Percentiles rank a stretch among this genome's conserved stretches.
Conservation (phyloP, 108 stramenopile genomes). For the Nannochloropsis oceanica region DNA sequence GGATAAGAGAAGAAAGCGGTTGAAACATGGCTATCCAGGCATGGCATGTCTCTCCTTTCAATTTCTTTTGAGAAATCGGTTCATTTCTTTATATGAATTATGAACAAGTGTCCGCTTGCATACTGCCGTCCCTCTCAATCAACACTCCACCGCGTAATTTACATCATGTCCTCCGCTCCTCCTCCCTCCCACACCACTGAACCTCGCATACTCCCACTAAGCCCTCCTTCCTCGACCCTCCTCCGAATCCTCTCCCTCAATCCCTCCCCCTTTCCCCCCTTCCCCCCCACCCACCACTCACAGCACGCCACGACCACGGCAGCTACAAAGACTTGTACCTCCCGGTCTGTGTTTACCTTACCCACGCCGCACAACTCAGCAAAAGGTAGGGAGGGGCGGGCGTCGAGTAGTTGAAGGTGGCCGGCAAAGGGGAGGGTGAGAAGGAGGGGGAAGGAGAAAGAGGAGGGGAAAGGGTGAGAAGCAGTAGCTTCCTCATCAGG, state of each 20-base stretch:
- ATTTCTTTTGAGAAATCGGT: too few species aligned
- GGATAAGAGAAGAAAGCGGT: not conserved
- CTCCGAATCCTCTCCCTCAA: too few species aligned
- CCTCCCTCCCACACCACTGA: not conserved
- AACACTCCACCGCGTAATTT: too few species aligned
- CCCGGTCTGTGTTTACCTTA: not conserved
- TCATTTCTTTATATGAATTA: too few species aligned
- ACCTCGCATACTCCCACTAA: not conserved
- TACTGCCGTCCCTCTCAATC: too few species aligned
- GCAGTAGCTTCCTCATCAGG: too few species aligned
- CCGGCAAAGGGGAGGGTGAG: not conserved
- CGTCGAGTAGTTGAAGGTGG: not conserved
- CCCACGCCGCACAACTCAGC: not conserved
- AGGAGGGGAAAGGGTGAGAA: not conserved
- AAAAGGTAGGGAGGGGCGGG: not conserved
- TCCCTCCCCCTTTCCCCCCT: not conserved
- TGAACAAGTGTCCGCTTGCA: too few species aligned
- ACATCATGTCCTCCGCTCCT: too few species aligned
- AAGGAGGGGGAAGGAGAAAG: not conserved
- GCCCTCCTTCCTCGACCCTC: too few species aligned
- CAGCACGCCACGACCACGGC: not conserved
- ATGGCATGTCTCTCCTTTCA: too few species aligned
- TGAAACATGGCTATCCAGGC: not conserved
- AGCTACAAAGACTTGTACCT: not conserved
- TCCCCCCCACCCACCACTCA: not conserved